phyloP scores from a whole-genome alignment of 192 early-diverging fungal genomes.

The Backusella liffmaniae region DNA sequence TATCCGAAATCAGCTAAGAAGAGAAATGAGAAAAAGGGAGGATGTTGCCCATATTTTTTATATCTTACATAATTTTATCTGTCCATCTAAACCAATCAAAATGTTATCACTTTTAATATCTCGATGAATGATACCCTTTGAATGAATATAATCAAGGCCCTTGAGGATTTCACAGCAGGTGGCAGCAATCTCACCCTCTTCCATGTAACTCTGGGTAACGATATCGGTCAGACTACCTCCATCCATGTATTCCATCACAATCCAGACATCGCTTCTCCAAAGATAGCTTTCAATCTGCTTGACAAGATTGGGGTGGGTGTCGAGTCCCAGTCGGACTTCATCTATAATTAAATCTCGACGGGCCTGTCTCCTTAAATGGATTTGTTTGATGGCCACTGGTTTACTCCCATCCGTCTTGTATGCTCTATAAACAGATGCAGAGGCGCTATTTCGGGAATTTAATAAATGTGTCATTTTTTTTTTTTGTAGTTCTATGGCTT shows the following conservation, averaged over 20 bases:
- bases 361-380: constrained; percentile 90
- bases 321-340: constrained; percentile 80
- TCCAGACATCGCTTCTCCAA: constrained; percentile 79
- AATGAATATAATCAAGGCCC: constrained; percentile 74
- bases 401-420: constrained; percentile 58
- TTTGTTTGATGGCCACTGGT: constrained; percentile 91
- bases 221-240: constrained; percentile 85
- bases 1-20: constrained; percentile 82
- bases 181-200: constrained; percentile 79
- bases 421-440: constrained; percentile 86
- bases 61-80: constrained; percentile 68
- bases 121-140: constrained; percentile 74
- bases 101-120: constrained; percentile 91
- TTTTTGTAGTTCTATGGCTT: neutral
- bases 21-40: neutral
- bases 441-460: constrained; percentile 56
- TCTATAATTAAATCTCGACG: constrained; percentile 94
- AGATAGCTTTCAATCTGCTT: constrained; percentile 82
- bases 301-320: constrained; percentile 76
- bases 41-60: neutral
- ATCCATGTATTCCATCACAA: constrained; percentile 93
- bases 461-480: neutral
- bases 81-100: constrained; percentile 59
- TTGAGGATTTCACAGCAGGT: constrained; percentile 76
- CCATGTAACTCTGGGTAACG: constrained; percentile 74